phyloP scores from a whole-genome alignment of 805 yeast species.

The Zygotorulaspora chibaensis region DNA sequence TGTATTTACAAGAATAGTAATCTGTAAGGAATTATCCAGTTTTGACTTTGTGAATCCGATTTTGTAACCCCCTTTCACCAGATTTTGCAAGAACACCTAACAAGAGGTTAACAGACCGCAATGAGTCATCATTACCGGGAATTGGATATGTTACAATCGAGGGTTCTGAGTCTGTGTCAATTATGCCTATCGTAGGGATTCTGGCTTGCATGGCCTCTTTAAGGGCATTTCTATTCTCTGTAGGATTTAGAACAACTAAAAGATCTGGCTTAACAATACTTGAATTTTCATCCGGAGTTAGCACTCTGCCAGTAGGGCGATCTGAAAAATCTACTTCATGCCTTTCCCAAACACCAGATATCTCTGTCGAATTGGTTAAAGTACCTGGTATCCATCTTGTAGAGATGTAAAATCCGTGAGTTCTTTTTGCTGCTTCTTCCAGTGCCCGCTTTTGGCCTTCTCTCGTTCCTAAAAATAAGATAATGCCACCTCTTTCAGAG shows the following conservation, averaged over 20 bases:
- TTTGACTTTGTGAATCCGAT: conserved; percentile 42
- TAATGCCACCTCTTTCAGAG: conserved; percentile 77
- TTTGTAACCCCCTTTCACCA: conserved; percentile 70
- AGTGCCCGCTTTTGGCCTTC: conserved; percentile 72
- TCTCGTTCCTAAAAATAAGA: conserved; percentile 80
- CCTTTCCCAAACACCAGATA: conserved; percentile 54
- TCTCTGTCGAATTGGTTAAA: conserved; percentile 75
- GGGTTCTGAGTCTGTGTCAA: conserved; percentile 93
- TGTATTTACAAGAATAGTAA: conserved; percentile 6
- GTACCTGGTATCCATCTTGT: conserved; percentile 95
- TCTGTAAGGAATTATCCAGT: neutral
- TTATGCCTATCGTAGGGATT: conserved; percentile 88
- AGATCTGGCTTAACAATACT: conserved; percentile 80
- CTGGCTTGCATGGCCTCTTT: conserved; percentile 76
- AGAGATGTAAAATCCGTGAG: conserved; percentile 75
- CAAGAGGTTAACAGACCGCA: conserved; percentile 73
- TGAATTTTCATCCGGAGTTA: conserved; percentile 46
- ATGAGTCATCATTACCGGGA: conserved; percentile 92
- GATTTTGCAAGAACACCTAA: conserved; percentile 81
- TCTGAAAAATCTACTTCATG: conserved; percentile 76
- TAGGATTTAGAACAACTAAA: conserved; percentile 80
- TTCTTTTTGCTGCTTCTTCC: conserved; percentile 71
- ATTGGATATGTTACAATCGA: conserved; percentile 86
- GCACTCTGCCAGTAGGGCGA: conserved; percentile 54
- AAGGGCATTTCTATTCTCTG: conserved; percentile 75